Evolutionary conservation across 495 filamentous ascomycete genomes (phyloP).

Genomic region (Daldinia caldariorum): DNA sequence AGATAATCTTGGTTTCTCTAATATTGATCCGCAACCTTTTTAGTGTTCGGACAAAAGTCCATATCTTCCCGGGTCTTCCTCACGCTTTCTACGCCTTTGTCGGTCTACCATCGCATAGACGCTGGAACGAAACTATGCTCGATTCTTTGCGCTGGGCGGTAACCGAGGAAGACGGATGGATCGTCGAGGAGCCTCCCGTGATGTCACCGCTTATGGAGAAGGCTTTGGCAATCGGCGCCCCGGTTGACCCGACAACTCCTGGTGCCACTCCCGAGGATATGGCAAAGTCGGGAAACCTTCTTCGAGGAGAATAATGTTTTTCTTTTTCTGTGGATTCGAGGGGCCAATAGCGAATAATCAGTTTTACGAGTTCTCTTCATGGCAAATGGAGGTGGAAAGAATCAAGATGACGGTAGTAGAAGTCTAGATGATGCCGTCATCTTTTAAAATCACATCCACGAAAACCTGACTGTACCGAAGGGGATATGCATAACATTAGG

Average conservation of each 20-base stretch:
- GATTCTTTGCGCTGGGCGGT: conserved; percentile 39
- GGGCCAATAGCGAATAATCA: no score
- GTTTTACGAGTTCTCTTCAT: no score
- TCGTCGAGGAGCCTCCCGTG: conserved; percentile 31
- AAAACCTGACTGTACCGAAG: no score
- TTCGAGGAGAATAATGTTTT: conserved; percentile 2
- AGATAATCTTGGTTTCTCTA: neutral
- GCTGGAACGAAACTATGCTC: conserved; percentile 40
- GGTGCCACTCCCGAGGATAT: conserved; percentile 5
- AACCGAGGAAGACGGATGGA: conserved; percentile 36
- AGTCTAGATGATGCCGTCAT: neutral
- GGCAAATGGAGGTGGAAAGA: no score
- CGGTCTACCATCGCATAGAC: conserved; percentile 34
- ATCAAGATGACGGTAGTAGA: neutral
- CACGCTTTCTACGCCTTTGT: conserved; percentile 39
- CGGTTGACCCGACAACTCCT: conserved; percentile 2
- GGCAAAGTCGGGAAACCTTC: conserved; percentile 1
- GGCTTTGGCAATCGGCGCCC: neutral
- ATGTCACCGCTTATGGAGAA: conserved; percentile 23
- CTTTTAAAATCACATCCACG: neutral
- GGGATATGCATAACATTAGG: no score
- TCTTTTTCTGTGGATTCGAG: no score
- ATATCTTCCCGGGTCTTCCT: conserved; percentile 47
- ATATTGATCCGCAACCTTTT: neutral
- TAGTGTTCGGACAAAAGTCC: conserved; percentile 44